phyloP scores from a whole-genome alignment of 2,329 filamentous ascomycete species.

The Cladophialophora chaetospira region DNA sequence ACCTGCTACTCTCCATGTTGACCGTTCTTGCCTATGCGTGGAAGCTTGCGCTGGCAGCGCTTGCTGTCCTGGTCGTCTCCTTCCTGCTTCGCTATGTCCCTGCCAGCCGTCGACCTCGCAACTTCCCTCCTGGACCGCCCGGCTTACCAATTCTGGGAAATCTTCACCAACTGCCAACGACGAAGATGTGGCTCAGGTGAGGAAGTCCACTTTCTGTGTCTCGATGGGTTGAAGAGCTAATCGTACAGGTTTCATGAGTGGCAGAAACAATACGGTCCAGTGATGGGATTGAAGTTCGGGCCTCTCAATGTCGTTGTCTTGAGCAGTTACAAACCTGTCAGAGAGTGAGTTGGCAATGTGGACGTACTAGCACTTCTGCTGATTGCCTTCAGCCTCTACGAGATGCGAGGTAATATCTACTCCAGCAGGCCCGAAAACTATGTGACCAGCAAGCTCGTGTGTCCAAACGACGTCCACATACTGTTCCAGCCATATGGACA shows the following conservation, averaged over 20 bases:
- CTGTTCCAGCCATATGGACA: slow-evolving; percentile 49
- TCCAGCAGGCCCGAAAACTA: slow-evolving; percentile 46
- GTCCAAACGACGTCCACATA: slow-evolving; percentile 22
- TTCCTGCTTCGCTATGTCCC: slow-evolving; percentile 8
- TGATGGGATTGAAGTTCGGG: slow-evolving; percentile 24
- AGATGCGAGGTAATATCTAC: slow-evolving; percentile 42
- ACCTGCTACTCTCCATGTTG: neutral
- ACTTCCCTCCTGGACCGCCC: slow-evolving; percentile 28
- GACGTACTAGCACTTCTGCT: neutral
- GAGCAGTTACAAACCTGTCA: slow-evolving; percentile 21
- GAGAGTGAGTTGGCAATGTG: slow-evolving; percentile 12
- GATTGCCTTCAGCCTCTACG: slow-evolving; percentile 40
- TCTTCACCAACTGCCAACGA: slow-evolving; percentile 25
- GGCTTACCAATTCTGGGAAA: slow-evolving; percentile 28
- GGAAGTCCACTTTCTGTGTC: neutral
- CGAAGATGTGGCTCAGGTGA: slow-evolving; percentile 14
- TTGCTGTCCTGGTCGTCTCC: neutral
- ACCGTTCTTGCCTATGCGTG: neutral
- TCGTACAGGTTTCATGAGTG: slow-evolving; percentile 22
- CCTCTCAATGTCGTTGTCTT: slow-evolving; percentile 26
- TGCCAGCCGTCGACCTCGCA: slow-evolving; percentile 21
- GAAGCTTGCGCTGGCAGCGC: neutral
- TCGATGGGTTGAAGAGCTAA: neutral
- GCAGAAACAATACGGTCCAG: slow-evolving; percentile 22
- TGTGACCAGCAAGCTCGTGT: slow-evolving; percentile 38